phyloP scores from a whole-genome alignment of 345 rosid species.

The Nasturtium officinale region DNA sequence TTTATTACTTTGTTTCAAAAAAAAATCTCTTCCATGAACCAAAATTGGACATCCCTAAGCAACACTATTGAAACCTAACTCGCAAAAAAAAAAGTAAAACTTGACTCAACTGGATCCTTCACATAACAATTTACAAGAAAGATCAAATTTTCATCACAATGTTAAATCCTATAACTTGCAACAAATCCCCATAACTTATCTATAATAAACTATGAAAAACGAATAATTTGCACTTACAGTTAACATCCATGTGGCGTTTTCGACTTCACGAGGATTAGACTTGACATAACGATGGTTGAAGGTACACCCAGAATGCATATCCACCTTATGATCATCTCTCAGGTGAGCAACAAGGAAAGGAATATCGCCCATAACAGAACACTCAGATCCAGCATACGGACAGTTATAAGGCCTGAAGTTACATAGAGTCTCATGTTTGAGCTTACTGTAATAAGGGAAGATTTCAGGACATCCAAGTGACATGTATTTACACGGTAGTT shows the following conservation, averaged over 20 bases:
- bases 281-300: conserved; percentile 97
- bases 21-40: neutral
- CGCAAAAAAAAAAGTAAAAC: neutral
- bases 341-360: conserved; percentile 86
- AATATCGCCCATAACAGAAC: conserved; percentile 77
- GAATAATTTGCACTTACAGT: conserved; percentile 62
- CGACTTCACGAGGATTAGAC: conserved; percentile 97
- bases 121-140: neutral
- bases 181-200: conserved; percentile 7
- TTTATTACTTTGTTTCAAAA: neutral
- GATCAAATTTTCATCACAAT: neutral
- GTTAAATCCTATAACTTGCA: neutral
- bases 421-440: conserved; percentile 82
- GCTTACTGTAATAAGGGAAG: conserved; percentile 93
- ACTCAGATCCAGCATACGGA: conserved; percentile 96
- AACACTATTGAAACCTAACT: conserved; percentile 2
- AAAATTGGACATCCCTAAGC: neutral
- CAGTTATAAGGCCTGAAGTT: conserved; percentile 91
- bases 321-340: conserved; percentile 95
- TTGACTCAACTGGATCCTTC: conserved; percentile 6
- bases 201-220: neutral
- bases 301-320: conserved; percentile 96
- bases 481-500: conserved; percentile 80
- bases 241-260: conserved; percentile 97
- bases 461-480: conserved; percentile 89